Conservation (phyloP, 192 early-diverging fungal genomes). For the Entophlyctis helioformis region DNA sequence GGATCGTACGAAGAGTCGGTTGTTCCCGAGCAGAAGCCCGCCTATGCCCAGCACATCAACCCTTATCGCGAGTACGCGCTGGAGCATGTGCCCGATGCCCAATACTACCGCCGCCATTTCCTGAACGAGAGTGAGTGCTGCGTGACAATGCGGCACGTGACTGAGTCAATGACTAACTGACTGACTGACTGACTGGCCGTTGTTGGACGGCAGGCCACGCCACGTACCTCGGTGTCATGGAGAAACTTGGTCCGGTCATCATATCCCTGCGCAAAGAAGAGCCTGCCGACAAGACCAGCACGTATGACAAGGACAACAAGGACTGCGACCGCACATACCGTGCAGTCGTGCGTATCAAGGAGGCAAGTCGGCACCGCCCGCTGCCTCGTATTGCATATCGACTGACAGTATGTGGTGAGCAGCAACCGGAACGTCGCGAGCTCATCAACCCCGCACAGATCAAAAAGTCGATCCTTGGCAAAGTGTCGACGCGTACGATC, state of each 20-base stretch:
- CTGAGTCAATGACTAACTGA: not conserved
- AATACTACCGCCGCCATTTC: constrained; percentile 19
- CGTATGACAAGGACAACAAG: not conserved
- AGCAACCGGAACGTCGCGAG: not conserved
- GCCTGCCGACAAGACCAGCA: not conserved
- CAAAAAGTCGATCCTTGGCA: constrained; percentile 8
- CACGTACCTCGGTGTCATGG: constrained; percentile 12
- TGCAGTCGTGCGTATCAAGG: constrained; percentile 15
- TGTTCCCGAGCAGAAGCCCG: no score
- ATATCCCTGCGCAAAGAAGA: constrained; percentile 3
- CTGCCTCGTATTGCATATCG: no score
- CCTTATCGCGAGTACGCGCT: constrained; percentile 4
- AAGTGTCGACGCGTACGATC: constrained; percentile 7
- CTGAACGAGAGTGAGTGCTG: not conserved
- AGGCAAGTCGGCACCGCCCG: not conserved
- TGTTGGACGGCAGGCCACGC: constrained; percentile 8
- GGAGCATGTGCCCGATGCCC: constrained; percentile 17
- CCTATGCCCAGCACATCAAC: not conserved
- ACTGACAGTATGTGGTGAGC: not conserved
- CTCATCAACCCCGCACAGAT: constrained; percentile 1
- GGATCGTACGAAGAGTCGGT: no score
- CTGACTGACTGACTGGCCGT: not conserved
- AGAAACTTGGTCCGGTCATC: constrained; percentile 19
- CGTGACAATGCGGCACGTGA: not conserved
- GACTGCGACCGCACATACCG: not conserved